Base-by-base conservation (phyloP, 495 filamentous ascomycete genomes). In the Cercophora samala region DNA sequence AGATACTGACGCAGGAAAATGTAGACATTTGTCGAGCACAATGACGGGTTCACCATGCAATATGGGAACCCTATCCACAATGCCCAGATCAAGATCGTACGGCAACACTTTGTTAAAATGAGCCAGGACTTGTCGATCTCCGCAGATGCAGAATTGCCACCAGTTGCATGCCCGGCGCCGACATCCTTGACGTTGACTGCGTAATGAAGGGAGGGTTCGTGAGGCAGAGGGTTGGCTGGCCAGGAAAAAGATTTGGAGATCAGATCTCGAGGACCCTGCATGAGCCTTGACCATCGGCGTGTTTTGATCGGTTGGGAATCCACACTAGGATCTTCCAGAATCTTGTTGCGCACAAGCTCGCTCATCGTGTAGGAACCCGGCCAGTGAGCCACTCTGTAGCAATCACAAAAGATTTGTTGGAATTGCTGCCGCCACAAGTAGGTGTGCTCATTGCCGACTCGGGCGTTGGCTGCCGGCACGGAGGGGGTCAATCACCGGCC, bases 21-120 rank as follows among this genome's bases (percentile, higher is more conserved):
- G 58, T 53, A 80, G 79, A 76, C 64, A 5, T 81, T 76, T 55
- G 76, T 81, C 17, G 69, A 79, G 21, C 77, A 80, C 37, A 67
- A 62, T 60, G 81, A 85, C 68, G 81, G 83, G 22, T 77, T 81
- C 51, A 74, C 81, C 22, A 68, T 84, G 60, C 81, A 84, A 53
- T 85, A 83, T 64, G 79, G 77, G 22, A 81, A 81, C 68, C 81
- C 81, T n/a, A 70, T 61, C 15, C 84, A 86, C 9, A 60, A 56
- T 11, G 24, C 66, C 63, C 70, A 70, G 55, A 75, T 81, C 25
- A 29, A 75, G 56, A 65, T 73, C 51, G 73, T 81, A 13, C 54
- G 77, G 53, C 70, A 80, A 70, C 70, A 71, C 29, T 70, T 71
- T n/a, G 29, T 73, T 22, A 65, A 67, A 56, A 69, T 60, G 58